phyloP scores from a whole-genome alignment of 495 filamentous ascomycete genomes.

The Tricharina praecox region DNA sequence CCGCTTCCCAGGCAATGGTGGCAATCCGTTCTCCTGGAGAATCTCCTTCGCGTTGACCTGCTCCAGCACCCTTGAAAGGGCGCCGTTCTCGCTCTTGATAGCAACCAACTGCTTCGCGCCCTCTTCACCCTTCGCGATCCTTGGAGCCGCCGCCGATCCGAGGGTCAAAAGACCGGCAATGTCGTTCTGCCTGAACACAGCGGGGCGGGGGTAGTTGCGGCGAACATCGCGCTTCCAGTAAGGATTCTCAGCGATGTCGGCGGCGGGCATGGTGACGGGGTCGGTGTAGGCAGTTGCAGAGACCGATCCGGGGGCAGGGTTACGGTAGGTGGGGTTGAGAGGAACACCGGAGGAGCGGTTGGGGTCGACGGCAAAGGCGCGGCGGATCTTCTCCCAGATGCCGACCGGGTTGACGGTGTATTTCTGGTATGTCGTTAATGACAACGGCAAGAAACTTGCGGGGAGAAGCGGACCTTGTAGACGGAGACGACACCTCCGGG shows the following conservation, averaged over 20 bases:
- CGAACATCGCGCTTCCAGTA: conserved; percentile 94
- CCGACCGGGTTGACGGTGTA: conserved; percentile 88
- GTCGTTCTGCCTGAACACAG: conserved; percentile 67
- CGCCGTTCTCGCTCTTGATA: conserved; percentile 52
- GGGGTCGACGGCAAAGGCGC: conserved; percentile 62
- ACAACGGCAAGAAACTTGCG: background rate
- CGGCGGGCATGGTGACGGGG: conserved; percentile 78
- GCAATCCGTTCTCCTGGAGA: conserved; percentile 56
- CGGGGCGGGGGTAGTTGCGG: conserved; percentile 67
- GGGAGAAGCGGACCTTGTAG: conserved; percentile 3
- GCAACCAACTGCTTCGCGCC: conserved; percentile 63
- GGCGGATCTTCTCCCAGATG: conserved; percentile 72
- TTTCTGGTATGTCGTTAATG: conserved; percentile 44
- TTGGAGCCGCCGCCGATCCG: conserved; percentile 64
- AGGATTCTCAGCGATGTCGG: conserved; percentile 88
- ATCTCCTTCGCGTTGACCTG: conserved; percentile 44
- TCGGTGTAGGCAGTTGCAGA: conserved; percentile 70
- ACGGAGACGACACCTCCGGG: conserved; percentile 7
- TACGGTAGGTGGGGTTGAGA: conserved; percentile 80
- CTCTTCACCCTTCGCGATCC: conserved; percentile 68
- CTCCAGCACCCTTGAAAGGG: conserved; percentile 57
- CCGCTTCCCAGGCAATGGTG: conserved; percentile 50
- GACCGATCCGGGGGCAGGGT: conserved; percentile 65
- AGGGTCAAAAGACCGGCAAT: conserved; percentile 71
- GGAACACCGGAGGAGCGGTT: conserved; percentile 82